Base-by-base conservation (phyloP, 192 early-diverging fungal genomes). In the Dissophora ornata region DNA sequence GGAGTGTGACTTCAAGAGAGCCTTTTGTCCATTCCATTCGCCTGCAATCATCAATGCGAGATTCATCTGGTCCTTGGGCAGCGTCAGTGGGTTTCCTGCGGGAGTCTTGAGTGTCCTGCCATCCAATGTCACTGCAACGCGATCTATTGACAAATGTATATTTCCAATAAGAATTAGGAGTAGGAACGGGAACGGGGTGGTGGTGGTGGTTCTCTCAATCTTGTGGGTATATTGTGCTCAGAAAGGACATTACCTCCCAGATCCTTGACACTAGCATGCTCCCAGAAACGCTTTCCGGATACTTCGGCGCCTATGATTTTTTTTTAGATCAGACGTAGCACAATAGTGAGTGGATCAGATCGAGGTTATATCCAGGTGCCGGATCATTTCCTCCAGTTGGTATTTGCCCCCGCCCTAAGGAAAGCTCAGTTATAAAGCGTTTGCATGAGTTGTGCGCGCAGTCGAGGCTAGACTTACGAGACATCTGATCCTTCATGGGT, bases 21-120 rank as follows among this genome's bases (percentile, higher is more conserved):
- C 83, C 33, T 86, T 89, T 79, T 96, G 94, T 57, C 90, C 83
- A 77, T 99, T 95, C 97, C 97, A 99, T 79, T 99, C 97, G 11
- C 86, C 94, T 9, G 94, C 95, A 33, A 95, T 84, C 62, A 97
- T 82, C 38, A 87, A 63, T n/a, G 94, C 97, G 32, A 99, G 64
- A n/a, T 81, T 57, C 29, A 65, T 78, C 56, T 91, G 88, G 0
- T 84, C 57, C 18, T 42, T 50, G 9, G 88, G 80, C 25, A 99
- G 81, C 7, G 66, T 75, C 40, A 98, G 58, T 29, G 80, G 85
- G 42, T 85, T 81, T 40, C 93, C 93, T 36, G 84, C 86, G 8
- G 97, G 97, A 0, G 94, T 95, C 80, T 93, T 93, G 48, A 98
- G 82, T 18, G 83, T 66, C 9, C 94, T 87, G n/a, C 85, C 82